Evolutionary conservation across 2,329 filamentous ascomycete genomes (phyloP).

Genomic region (Apiospora koreana): DNA sequence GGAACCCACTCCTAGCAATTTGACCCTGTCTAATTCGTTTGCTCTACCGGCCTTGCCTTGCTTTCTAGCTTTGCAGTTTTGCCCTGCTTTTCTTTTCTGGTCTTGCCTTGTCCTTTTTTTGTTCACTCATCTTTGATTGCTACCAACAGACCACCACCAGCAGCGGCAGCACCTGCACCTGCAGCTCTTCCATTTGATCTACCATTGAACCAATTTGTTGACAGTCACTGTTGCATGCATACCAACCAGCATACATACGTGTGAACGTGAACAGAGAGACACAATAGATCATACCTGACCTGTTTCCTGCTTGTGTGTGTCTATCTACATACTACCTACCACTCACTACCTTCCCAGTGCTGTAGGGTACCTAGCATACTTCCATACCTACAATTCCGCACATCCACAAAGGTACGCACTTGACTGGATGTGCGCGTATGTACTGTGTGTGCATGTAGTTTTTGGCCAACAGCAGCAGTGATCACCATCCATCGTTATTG

Average conservation of each 20-base stretch:
- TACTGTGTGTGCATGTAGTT: not conserved
- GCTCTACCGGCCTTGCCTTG: constrained; percentile 7
- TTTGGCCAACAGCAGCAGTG: not conserved
- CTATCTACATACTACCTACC: not conserved
- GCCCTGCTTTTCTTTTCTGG: not conserved
- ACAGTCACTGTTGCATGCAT: not conserved
- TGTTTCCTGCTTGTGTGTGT: not conserved
- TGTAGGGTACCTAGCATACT: not conserved
- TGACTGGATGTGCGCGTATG: not conserved
- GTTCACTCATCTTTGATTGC: too few species aligned
- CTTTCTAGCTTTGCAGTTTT: constrained; percentile 7
- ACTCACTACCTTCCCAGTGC: too few species aligned
- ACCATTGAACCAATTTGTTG: not conserved
- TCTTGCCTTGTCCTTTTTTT: not conserved
- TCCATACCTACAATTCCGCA: not conserved
- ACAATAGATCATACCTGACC: not conserved
- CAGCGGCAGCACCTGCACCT: not conserved
- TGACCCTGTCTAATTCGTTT: constrained; percentile 7
- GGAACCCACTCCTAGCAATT: not conserved
- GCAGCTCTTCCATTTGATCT: not conserved
- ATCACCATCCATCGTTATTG: not conserved
- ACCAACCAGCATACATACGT: not conserved
- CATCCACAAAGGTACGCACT: constrained; percentile 4
- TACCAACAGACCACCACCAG: too few species aligned
- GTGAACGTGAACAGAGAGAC: not conserved